Evolutionary conservation across 2,329 filamentous ascomycete species (phyloP), one percentile per base, ranked within the genome.

Genomic region (Blastomyces silverae): DNA sequence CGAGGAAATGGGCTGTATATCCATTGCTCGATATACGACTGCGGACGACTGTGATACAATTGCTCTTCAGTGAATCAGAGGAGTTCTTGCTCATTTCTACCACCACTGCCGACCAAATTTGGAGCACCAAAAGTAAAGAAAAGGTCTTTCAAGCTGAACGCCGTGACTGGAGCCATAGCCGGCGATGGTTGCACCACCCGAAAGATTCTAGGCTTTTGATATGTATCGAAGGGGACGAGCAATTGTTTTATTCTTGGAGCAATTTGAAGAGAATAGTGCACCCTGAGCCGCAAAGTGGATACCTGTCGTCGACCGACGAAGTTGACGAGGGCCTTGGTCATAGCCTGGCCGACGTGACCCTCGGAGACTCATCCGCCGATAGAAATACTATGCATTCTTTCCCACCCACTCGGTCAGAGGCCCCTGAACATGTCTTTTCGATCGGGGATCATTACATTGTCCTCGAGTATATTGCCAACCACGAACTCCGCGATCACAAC

Each of bases 101-200:
- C 22, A 31, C 11, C 20, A 64, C 46, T 5, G 39, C 13, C 28
- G 64, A 64, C 15, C 17, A 17, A 42, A 34, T 67, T 25, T 65
- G 64, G 66, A 61, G 48, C 39, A 55, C 58, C 17, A 60, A 65
- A 25, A 31, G 44, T 6, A 65, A 55, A 39, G 17, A 34, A 28
- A 63, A 67, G 37, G 13, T 67, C n/a, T 53, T 55, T 28, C 46
- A 64, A 15, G 37, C 42, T 7, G 42, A 65, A 17, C 57, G 34
- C 37, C 42, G 52, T 34, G 52, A 64, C 20, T 25, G 28, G 11
- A 22, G 42, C 15, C 39, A 53, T 17, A n/a, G 34, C 5, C 44
- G 64, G 63, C 55, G 50, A 37, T 67, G 65, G 65, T 42, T 65
- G 10, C 39, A 64, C 17, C 65, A 67, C 48, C 65, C 65, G 20